phyloP scores from a whole-genome alignment of 78 protist genomes.

The Chrysochromulina parva region DNA sequence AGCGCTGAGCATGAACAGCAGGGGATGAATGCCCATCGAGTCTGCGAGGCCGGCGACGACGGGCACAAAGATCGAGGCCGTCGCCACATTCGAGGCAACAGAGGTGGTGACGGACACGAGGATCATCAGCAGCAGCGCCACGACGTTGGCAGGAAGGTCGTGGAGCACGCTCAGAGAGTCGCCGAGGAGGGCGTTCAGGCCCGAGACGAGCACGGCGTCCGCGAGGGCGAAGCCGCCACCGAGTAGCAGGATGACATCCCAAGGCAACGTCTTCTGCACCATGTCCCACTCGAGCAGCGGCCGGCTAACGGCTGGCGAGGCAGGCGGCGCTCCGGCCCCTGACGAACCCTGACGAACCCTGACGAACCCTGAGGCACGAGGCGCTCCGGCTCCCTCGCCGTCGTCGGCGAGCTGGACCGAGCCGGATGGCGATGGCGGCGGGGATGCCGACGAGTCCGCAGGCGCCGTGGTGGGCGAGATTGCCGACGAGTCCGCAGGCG shows the following conservation, averaged over 20 bases:
- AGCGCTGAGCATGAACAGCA: neutral
- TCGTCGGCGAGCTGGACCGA: no score
- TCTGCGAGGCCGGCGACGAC: neutral
- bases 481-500: no score
- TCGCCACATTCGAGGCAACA: conserved; percentile 36
- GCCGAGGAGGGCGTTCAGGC: neutral
- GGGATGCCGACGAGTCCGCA: no score
- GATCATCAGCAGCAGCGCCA: neutral
- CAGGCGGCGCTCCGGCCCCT: no score
- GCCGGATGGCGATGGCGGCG: no score
- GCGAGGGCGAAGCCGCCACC: conserved; percentile 55
- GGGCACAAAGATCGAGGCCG: conserved; percentile 40
- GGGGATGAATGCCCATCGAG: neutral
- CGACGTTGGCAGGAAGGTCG: neutral
- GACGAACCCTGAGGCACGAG: no score
- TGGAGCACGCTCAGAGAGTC: neutral
- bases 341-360: no score
- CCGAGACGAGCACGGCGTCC: conserved; percentile 15
- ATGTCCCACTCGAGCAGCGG: no score
- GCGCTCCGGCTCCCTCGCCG: no score
- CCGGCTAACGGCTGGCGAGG: no score
- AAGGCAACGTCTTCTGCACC: neutral
- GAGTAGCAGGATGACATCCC: conserved; percentile 35
- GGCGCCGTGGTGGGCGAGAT: no score
- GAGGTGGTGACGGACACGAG: neutral